Percentiles rank a stretch among this genome's conserved stretches.
Conservation (phyloP, 345 rosid genomes). For the Pseudoturritis turrita region DNA sequence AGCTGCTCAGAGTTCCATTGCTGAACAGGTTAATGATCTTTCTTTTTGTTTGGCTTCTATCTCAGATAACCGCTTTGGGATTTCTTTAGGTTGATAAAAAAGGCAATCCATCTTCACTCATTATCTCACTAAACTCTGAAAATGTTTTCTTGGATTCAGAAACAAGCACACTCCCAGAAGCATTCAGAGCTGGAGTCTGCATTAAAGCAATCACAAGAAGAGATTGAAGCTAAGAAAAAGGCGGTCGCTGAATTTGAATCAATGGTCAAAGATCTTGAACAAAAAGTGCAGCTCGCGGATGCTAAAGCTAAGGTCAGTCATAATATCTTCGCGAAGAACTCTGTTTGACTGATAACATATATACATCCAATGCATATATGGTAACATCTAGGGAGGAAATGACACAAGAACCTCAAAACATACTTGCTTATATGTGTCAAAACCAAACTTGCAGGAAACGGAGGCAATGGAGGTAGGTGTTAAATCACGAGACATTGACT, state of each 20-base stretch:
- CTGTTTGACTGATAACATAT: neutral
- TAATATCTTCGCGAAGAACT: neutral
- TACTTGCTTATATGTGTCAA: neutral
- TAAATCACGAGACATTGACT: constrained; percentile 73
- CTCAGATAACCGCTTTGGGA: neutral
- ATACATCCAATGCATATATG: neutral
- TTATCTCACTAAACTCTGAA: constrained; percentile 3
- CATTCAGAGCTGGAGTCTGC: constrained; percentile 53
- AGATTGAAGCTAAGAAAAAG: constrained; percentile 61
- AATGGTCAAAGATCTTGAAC: constrained; percentile 60
- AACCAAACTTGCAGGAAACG: constrained; percentile 32
- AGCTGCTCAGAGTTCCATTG: constrained; percentile 37
- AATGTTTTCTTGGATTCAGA: constrained; percentile 38
- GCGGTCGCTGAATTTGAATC: constrained; percentile 45
- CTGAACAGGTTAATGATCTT: constrained; percentile 50
- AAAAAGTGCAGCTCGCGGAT: constrained; percentile 57
- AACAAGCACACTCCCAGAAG: constrained; percentile 44
- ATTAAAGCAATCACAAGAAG: constrained; percentile 53
- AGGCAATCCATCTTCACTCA: neutral
- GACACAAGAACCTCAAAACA: neutral
- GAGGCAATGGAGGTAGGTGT: constrained; percentile 44
- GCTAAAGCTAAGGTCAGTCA: constrained; percentile 63
- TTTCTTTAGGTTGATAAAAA: neutral
- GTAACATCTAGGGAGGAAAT: neutral
- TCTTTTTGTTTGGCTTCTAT: neutral